Percentiles rank a stretch among this genome's conserved stretches.
These are phyloP conservation scores for Podila epigama DNA, from an alignment of 192 early-diverging fungal genomes.

Conservation along the genomic window DNA sequence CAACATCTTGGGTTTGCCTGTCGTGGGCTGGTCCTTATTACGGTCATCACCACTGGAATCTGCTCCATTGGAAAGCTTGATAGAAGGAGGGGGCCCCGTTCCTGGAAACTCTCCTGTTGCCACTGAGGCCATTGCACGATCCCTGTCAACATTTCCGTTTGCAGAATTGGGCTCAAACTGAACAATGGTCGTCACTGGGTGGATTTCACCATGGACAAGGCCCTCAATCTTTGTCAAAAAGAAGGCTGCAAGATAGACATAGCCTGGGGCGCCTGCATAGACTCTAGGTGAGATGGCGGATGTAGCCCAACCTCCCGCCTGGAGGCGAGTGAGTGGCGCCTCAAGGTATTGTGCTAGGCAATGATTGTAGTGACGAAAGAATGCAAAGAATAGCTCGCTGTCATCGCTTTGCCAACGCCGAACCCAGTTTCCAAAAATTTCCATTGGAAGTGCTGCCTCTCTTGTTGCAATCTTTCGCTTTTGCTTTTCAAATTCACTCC, in stretches of 20 bases:
- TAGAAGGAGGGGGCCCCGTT: slow-evolving; percentile 20
- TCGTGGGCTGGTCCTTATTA: slow-evolving; percentile 29
- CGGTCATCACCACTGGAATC: slow-evolving; percentile 1
- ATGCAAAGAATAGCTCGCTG: slow-evolving; percentile 62
- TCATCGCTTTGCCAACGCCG: slow-evolving; percentile 63
- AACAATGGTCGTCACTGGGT: slow-evolving; percentile 59
- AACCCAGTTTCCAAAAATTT: slow-evolving; percentile 58
- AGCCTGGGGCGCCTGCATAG: slow-evolving; percentile 55
- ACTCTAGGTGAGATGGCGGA: slow-evolving; percentile 22
- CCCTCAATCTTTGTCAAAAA: slow-evolving; percentile 58
- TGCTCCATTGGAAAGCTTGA: slow-evolving; percentile 15
- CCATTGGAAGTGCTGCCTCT: slow-evolving; percentile 39
- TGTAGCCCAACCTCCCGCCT: slow-evolving; percentile 38
- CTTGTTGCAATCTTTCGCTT: slow-evolving; percentile 36
- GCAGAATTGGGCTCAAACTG: slow-evolving; percentile 49
- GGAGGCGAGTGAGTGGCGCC: slow-evolving; percentile 22
- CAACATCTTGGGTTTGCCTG: slow-evolving; percentile 55
- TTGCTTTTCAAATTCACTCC: slow-evolving; percentile 50
- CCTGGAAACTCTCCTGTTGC: slow-evolving; percentile 41
- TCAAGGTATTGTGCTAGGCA: slow-evolving; percentile 49
- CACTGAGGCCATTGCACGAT: slow-evolving; percentile 30
- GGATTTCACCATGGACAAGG: slow-evolving; percentile 55
- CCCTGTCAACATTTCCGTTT: slow-evolving; percentile 9
- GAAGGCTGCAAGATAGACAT: slow-evolving; percentile 54
- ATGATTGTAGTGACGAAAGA: slow-evolving; percentile 60